Percentiles rank a stretch among this genome's conserved stretches.
These are phyloP conservation scores for Coccomyxa sp. DNA, from an alignment of 139 green algal species.

Conservation along the genomic window DNA sequence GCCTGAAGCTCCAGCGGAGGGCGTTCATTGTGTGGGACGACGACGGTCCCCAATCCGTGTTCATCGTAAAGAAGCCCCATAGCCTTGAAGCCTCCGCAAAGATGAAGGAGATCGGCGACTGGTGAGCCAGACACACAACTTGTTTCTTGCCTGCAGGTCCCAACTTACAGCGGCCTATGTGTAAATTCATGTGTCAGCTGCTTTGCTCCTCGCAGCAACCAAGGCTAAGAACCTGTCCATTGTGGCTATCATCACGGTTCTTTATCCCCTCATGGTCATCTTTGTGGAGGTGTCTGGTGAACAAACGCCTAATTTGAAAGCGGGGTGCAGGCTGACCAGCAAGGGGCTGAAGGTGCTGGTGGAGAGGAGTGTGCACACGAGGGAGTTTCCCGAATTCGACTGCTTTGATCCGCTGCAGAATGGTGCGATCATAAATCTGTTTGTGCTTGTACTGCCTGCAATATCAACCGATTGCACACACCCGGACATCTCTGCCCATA, in stretches of 20 bases:
- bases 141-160: background rate
- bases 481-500: no score
- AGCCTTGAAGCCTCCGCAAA: constrained; percentile 39
- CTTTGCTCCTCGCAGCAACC: no score
- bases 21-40: constrained; percentile 54
- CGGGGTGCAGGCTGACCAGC: constrained; percentile 24
- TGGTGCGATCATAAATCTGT: no score
- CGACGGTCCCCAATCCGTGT: constrained; percentile 35
- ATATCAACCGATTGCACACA: no score
- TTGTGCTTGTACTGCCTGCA: no score
- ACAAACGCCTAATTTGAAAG: background rate
- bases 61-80: constrained; percentile 80
- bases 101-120: constrained; percentile 63
- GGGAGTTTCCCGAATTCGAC: constrained; percentile 41
- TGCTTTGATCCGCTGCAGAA: constrained; percentile 10
- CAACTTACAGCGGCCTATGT: no score
- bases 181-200: no score
- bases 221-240: no score
- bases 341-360: constrained; percentile 62
- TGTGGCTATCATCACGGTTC: no score
- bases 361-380: constrained; percentile 56
- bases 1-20: constrained; percentile 41
- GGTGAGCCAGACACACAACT: constrained; percentile 24
- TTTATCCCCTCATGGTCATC: no score
- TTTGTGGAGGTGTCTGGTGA: background rate